Evolutionary conservation across 345 rosid species (phyloP).

Genomic region (Citrus trifoliata): DNA sequence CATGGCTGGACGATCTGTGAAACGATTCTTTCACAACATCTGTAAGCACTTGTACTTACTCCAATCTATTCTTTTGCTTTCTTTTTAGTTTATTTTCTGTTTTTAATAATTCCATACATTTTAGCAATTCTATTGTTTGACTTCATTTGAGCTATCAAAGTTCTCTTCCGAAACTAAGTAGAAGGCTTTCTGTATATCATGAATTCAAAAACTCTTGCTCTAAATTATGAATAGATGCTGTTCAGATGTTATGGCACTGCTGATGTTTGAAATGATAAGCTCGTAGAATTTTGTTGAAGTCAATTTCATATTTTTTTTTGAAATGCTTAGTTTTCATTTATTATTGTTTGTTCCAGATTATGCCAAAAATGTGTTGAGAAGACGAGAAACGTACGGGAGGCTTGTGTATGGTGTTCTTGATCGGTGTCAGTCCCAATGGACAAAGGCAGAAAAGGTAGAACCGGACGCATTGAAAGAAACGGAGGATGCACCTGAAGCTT

Average conservation of each 20-base stretch:
- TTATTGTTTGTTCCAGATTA: conserved; percentile 18
- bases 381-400: conserved; percentile 35
- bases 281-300: neutral
- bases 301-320: neutral
- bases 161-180: too few relatives aligned
- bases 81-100: neutral
- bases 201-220: neutral
- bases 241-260: neutral
- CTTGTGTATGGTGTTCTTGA: conserved; percentile 36
- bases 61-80: neutral
- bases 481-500: conserved; percentile 23
- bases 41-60: neutral
- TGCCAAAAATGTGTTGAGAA: conserved; percentile 27
- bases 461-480: conserved; percentile 21
- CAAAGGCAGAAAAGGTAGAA: conserved; percentile 34
- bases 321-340: neutral
- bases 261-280: neutral
- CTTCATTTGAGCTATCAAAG: neutral
- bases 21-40: conserved; percentile 15
- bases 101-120: neutral
- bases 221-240: neutral
- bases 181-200: neutral
- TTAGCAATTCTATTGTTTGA: neutral
- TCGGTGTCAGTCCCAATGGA: conserved; percentile 42
- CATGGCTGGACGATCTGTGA: conserved; percentile 19